A percentile compares a stretch with the other conserved stretches of the same genome.
Evolutionary conservation across 2,329 filamentous ascomycete genomes (phyloP).

Genomic region (Aureobasidium vineae): DNA sequence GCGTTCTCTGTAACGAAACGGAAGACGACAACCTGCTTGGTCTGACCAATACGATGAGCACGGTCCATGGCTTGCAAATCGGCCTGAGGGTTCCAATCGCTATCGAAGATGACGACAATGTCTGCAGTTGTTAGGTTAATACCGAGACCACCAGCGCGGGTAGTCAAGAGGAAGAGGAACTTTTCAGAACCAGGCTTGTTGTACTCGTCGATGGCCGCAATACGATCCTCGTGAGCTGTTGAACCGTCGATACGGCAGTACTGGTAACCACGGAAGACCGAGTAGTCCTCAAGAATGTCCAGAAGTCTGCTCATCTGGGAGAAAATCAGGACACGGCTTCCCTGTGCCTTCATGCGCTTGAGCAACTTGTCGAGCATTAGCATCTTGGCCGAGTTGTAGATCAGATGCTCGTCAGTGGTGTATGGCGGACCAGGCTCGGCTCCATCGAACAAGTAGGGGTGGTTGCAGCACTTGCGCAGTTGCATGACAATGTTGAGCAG

Average conservation of each 20-base stretch:
- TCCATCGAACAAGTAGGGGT: slow-evolving; percentile 96
- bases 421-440: slow-evolving; percentile 96
- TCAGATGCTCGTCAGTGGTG: slow-evolving; percentile 93
- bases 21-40: slow-evolving; percentile 95
- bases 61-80: slow-evolving; percentile 99
- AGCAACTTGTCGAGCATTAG: slow-evolving; percentile 91
- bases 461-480: slow-evolving; percentile 96
- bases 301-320: slow-evolving; percentile 98
- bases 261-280: slow-evolving; percentile 88
- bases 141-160: slow-evolving; percentile 88
- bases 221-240: slow-evolving; percentile 96
- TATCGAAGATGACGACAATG: slow-evolving; percentile 95
- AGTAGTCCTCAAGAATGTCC: slow-evolving; percentile 97
- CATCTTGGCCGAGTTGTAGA: slow-evolving; percentile 97
- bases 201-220: slow-evolving; percentile 96
- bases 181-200: slow-evolving; percentile 95
- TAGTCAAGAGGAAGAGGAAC: slow-evolving; percentile 93
- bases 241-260: slow-evolving; percentile 98
- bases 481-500: slow-evolving; percentile 99
- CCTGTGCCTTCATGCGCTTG: slow-evolving; percentile 75
- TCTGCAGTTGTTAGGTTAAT: slow-evolving; percentile 96
- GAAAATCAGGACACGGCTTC: slow-evolving; percentile 96
- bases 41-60: slow-evolving; percentile 97
- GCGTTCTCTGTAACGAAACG: slow-evolving; percentile 97
- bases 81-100: slow-evolving; percentile 98